phyloP scores from a whole-genome alignment of 305 asterid species.

The Nicotiana rustica region DNA sequence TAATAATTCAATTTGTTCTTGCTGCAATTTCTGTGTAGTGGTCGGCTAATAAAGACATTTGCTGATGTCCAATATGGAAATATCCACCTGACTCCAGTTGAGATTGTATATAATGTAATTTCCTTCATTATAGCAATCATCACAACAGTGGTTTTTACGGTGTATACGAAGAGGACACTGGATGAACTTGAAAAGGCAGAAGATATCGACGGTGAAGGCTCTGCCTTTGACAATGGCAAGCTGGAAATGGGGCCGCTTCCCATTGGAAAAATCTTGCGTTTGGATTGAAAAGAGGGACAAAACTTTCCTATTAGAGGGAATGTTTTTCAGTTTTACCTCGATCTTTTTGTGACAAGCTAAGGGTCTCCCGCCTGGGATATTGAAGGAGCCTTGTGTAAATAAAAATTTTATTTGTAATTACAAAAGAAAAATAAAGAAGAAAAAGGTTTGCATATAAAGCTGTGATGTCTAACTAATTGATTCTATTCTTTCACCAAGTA shows the following conservation, averaged over 20 bases:
- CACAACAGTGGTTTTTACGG: slow-evolving; percentile 65
- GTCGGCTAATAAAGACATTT: slow-evolving; percentile 70
- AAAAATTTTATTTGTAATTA: not conserved
- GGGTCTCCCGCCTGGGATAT: not conserved
- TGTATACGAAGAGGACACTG: slow-evolving; percentile 67
- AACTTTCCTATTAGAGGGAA: too few species aligned
- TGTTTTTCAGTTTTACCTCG: too few species aligned
- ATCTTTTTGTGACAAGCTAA: not conserved
- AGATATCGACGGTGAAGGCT: not conserved
- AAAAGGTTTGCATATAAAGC: not conserved
- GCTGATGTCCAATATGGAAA: slow-evolving; percentile 75
- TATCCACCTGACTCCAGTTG: slow-evolving; percentile 60
- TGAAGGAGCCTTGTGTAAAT: slow-evolving; percentile 11
- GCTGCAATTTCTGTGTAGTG: slow-evolving; percentile 54
- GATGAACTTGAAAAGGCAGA: slow-evolving; percentile 44
- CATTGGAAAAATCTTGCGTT: slow-evolving; percentile 43
- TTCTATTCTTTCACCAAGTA: not conserved
- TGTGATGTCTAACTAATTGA: not conserved
- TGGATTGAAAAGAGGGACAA: too few species aligned
- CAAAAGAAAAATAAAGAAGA: not conserved
- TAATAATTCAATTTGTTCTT: not conserved
- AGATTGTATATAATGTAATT: slow-evolving; percentile 64
- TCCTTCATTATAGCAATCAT: slow-evolving; percentile 66
- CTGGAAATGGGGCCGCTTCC: slow-evolving; percentile 58
- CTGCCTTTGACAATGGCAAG: slow-evolving; percentile 25